phyloP scores from a whole-genome alignment of 768 basidiomycete genomes.

The Fistulinella prunicolor region DNA sequence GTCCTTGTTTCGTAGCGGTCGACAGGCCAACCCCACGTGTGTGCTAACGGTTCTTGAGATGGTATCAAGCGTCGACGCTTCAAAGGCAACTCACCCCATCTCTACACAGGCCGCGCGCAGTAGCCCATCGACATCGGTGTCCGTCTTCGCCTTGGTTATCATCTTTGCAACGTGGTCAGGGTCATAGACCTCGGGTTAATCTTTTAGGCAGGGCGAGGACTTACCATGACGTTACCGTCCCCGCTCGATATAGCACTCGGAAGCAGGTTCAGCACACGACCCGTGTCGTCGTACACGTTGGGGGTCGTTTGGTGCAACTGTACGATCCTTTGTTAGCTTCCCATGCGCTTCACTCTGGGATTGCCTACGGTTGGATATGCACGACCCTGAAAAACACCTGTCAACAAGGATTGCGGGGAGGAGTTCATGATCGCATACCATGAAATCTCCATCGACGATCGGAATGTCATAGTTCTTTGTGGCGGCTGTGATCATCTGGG shows the following conservation, averaged over 20 bases:
- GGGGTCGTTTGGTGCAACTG: slow-evolving; percentile 33
- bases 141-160: not conserved
- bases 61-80: not conserved
- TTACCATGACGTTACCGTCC: slow-evolving; percentile 36
- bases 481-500: slow-evolving; percentile 35
- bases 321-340: not conserved
- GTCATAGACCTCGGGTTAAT: not conserved
- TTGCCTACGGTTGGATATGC: slow-evolving; percentile 30
- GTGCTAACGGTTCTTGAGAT: not conserved
- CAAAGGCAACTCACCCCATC: not conserved
- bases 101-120: not conserved
- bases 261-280: slow-evolving; percentile 29
- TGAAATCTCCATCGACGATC: slow-evolving; percentile 44
- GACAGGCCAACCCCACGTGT: slow-evolving; percentile 39
- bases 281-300: slow-evolving; percentile 28
- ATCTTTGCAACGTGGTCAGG: not conserved
- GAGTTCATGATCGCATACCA: slow-evolving; percentile 26
- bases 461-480: slow-evolving; percentile 37
- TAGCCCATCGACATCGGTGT: not conserved
- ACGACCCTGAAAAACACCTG: slow-evolving; percentile 32
- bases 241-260: slow-evolving; percentile 37
- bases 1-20: slow-evolving; percentile 39
- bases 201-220: not conserved
- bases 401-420: slow-evolving; percentile 1
- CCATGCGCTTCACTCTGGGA: slow-evolving; percentile 7